Evolutionary conservation across 805 yeast species (phyloP).

Genomic region (Pichia heedii): DNA sequence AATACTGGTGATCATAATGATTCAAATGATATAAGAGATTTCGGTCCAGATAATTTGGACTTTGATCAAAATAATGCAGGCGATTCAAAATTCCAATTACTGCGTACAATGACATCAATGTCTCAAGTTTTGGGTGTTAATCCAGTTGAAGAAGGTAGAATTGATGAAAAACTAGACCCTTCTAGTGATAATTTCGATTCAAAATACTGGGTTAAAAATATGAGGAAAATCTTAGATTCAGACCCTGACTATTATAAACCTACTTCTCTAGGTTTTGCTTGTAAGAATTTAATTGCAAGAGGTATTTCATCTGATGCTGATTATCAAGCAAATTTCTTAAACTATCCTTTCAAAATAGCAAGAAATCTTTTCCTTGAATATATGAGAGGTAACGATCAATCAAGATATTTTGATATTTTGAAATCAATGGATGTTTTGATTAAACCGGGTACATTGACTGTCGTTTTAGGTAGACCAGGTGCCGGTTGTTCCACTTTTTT

Average conservation of each 20-base stretch:
- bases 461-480: constrained; percentile 73
- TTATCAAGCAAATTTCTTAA: constrained; percentile 51
- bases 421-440: constrained; percentile 56
- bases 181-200: constrained; percentile 48
- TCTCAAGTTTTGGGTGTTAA: constrained; percentile 41
- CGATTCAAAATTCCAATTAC: constrained; percentile 11
- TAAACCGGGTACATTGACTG: constrained; percentile 53
- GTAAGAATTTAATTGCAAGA: constrained; percentile 47
- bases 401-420: constrained; percentile 33
- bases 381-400: constrained; percentile 22
- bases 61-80: neutral
- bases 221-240: constrained; percentile 40
- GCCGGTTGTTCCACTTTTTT: constrained; percentile 64
- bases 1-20: neutral
- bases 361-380: constrained; percentile 21
- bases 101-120: constrained; percentile 38
- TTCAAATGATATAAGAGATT: neutral
- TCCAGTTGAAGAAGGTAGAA: constrained; percentile 24
- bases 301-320: constrained; percentile 65
- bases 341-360: constrained; percentile 30
- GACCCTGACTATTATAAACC: constrained; percentile 61
- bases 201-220: constrained; percentile 58
- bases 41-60: neutral
- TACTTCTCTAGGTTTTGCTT: constrained; percentile 49
- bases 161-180: constrained; percentile 47